Percentiles rank a stretch among this genome's conserved stretches.
phyloP scores from a whole-genome alignment of 2,329 filamentous ascomycete genomes.

The Proliferodiscus dingleyae region DNA sequence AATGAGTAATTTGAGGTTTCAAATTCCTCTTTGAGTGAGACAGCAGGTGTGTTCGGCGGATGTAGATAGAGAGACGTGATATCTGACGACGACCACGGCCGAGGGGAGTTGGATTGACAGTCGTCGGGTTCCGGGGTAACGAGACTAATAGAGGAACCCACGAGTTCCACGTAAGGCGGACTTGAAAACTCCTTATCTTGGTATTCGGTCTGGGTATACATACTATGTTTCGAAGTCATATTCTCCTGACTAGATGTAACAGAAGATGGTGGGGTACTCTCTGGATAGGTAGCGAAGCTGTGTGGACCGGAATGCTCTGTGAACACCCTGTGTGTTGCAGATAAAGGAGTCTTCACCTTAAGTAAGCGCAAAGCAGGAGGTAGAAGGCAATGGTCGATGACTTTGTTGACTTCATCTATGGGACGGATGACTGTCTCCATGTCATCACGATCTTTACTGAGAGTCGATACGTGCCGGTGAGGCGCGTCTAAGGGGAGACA shows the following conservation, averaged over 20 bases:
- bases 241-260: not conserved
- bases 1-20: not conserved
- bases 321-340: not conserved
- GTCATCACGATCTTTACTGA: too few species aligned
- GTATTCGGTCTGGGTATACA: too few species aligned
- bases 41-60: constrained; percentile 8
- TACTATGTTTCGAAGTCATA: too few species aligned
- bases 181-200: not conserved
- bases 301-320: not conserved
- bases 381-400: not conserved
- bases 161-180: not conserved
- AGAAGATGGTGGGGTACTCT: not conserved
- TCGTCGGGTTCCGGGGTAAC: constrained; percentile 3
- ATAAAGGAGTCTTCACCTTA: not conserved
- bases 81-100: constrained; percentile 15
- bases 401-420: not conserved
- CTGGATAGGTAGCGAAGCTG: not conserved
- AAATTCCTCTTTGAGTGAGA: constrained; percentile 1
- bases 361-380: not conserved
- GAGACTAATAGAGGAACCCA: not conserved
- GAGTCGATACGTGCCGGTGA: too few species aligned
- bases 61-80: constrained; percentile 11
- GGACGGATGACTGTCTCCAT: too few species aligned
- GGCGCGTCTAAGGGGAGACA: constrained; percentile 7
- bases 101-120: constrained; percentile 2